These are phyloP conservation scores for Dioscorea cayenensis DNA, from an alignment of 116 monocot genomes.

Conservation along the genomic window DNA sequence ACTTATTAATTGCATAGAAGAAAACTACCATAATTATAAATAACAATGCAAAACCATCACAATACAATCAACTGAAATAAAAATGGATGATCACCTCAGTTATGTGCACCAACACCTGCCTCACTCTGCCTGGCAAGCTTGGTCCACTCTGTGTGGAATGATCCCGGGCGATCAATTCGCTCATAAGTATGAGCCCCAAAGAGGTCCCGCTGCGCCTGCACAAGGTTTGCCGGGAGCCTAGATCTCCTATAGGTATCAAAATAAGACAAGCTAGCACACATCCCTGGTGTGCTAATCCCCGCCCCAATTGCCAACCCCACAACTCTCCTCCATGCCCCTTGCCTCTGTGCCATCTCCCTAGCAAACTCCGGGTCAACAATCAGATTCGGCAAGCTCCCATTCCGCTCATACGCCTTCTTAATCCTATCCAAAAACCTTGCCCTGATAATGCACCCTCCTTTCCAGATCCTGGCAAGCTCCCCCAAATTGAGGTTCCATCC, in stretches of 20 bases:
- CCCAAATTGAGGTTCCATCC: conserved; percentile 39
- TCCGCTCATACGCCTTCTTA: conserved; percentile 39
- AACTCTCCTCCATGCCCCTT: conserved; percentile 34
- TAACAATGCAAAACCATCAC: too few relatives aligned
- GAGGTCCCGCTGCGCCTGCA: conserved; percentile 45
- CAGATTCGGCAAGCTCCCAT: conserved; percentile 21
- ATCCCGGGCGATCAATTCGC: conserved; percentile 21
- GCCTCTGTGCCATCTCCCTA: conserved; percentile 34
- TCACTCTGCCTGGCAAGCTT: conserved; percentile 15
- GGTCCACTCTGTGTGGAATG: conserved; percentile 38
- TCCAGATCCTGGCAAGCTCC: conserved; percentile 47
- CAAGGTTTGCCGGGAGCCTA: conserved; percentile 42
- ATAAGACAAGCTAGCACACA: conserved; percentile 32
- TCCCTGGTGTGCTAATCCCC: conserved; percentile 25
- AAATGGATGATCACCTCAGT: conserved; percentile 1
- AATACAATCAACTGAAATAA: background rate
- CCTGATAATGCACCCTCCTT: conserved; percentile 48
- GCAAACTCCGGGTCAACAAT: conserved; percentile 37
- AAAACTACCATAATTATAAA: too few relatives aligned
- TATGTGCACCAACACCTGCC: background rate
- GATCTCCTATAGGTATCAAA: conserved; percentile 41
- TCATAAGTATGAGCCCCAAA: conserved; percentile 34
- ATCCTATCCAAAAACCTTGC: conserved; percentile 43
- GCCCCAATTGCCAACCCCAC: conserved; percentile 21
- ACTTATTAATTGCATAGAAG: too few relatives aligned